Base-by-base conservation (phyloP, 2,329 filamentous ascomycete species). In the Penicillium frequentans region DNA sequence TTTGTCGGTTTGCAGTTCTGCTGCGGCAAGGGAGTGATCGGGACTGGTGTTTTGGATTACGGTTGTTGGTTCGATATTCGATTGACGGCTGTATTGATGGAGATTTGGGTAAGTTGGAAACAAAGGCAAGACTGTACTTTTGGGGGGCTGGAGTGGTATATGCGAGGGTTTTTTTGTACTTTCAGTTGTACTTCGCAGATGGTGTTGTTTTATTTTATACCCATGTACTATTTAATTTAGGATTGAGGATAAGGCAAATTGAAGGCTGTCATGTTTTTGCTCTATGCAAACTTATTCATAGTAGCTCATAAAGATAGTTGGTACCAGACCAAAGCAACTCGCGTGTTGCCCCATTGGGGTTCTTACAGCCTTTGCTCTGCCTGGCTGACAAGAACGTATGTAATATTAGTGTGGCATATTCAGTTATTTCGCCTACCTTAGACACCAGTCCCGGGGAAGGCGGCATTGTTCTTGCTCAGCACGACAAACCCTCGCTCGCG, bases 401-500 rank as follows among this genome's bases (percentile, higher is more conserved):
- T 39, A 33, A 16, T 19, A 39, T 39, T 39, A 39, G 16, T 19
- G 35, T 19, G 35, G n/a, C 35, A 11, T 39, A 39, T 39, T 19
- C 35, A 11, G n/a, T 39, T 19, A 14, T 21, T 42, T 42, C 19
- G 39, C 19, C 14, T n/a, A 11, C 16, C 27, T 68, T 72, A 87
- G 23, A 87, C 79, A 31, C 90, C 90, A 24, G 96, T 98, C 24
- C 93, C 93, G 0, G 96, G 95, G 70, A 99, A 99, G 2, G 95
- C 93, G 42, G 71, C 69, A 47, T 90, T 91, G 57, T 85, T 90
- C 75, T 97, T 98, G 74, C 91, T 97, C 56, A 99, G 78, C 21
- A 99, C 95, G 27, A 99, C 90, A 64, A 93, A 93, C 33, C 89
- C 90, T 65, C 90, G 86, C 65, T 96, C 93, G 54, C 93, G 89